These are phyloP conservation scores for Dactylellina parvicollis DNA, from an alignment of 2,329 filamentous ascomycete genomes.

Conservation along the genomic window DNA sequence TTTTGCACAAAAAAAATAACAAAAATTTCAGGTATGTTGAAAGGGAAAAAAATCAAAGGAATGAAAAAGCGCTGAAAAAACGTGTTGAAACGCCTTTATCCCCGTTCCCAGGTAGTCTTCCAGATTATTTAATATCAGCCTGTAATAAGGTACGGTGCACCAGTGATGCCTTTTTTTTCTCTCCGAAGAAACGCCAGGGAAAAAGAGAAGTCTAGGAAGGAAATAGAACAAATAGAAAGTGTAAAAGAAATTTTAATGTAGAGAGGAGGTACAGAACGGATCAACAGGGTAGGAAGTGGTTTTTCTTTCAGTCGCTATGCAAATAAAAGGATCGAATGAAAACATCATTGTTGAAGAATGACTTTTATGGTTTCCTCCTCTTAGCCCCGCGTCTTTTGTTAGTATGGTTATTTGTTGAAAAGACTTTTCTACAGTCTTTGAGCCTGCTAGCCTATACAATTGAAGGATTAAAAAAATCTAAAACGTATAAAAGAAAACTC, in stretches of 20 bases:
- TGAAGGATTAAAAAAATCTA: conserved; percentile 6
- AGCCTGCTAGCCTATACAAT: too few species aligned
- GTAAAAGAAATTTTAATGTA: too few species aligned
- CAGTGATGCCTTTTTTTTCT: too few species aligned
- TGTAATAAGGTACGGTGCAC: conserved; percentile 7
- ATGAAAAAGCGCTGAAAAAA: conserved; percentile 48
- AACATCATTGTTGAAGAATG: conserved; percentile 40
- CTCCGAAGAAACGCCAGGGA: neutral
- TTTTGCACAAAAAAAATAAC: neutral
- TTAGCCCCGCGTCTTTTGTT: conserved; percentile 2
- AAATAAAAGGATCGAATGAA: neutral
- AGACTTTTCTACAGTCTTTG: conserved; percentile 1
- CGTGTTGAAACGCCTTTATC: conserved; percentile 54
- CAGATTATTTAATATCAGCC: conserved; percentile 1
- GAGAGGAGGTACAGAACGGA: too few species aligned
- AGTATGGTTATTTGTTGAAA: conserved; percentile 10
- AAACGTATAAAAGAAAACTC: conserved; percentile 23
- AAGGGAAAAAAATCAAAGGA: neutral
- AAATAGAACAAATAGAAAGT: too few species aligned
- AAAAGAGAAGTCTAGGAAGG: too few species aligned
- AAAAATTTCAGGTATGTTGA: neutral
- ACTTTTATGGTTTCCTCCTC: neutral
- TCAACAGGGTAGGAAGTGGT: too few species aligned
- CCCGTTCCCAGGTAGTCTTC: conserved; percentile 11
- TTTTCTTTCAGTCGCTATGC: too few species aligned